A percentile compares a stretch with the other conserved stretches of the same genome.
These are phyloP conservation scores for Brettanomyces custersianus DNA, from an alignment of 805 yeast genomes.

Conservation along the genomic window DNA sequence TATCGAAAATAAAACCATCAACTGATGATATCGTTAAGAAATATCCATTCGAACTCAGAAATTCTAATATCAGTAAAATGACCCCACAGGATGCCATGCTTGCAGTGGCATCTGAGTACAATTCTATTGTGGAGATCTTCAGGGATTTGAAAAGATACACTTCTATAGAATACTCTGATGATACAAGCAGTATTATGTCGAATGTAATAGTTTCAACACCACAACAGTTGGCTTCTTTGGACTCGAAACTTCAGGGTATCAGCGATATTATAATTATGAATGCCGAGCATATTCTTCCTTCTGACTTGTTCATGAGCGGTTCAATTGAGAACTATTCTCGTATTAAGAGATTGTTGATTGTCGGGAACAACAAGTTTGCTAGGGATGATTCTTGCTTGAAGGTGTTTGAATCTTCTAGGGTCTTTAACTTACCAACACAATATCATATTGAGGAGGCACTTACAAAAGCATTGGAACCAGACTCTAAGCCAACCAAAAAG, in stretches of 20 bases:
- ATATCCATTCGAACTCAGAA: conserved; percentile 22
- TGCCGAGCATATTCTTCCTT: conserved; percentile 23
- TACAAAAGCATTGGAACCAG: neutral
- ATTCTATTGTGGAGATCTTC: conserved; percentile 4
- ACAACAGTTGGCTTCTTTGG: conserved; percentile 3
- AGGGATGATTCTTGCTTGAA: conserved; percentile 3
- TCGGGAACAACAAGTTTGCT: conserved; percentile 25
- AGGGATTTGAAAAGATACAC: conserved; percentile 6
- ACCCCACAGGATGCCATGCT: neutral
- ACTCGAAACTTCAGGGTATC: neutral
- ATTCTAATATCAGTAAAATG: conserved; percentile 8
- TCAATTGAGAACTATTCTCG: neutral
- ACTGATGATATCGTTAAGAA: conserved; percentile 18
- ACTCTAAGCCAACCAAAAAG: conserved; percentile 26
- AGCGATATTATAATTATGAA: conserved; percentile 26
- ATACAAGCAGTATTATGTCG: neutral
- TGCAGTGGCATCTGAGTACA: neutral
- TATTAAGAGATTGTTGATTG: conserved; percentile 21
- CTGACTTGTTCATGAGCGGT: conserved; percentile 16
- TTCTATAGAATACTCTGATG: neutral
- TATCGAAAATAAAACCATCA: conserved; percentile 10
- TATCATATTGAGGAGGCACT: conserved; percentile 1
- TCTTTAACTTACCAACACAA: conserved; percentile 2
- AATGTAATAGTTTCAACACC: conserved; percentile 4
- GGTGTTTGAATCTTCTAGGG: neutral